A percentile compares a stretch with the other conserved stretches of the same genome.
Evolutionary conservation across 345 rosid genomes (phyloP).

Genomic region (Anacardium occidentale): DNA sequence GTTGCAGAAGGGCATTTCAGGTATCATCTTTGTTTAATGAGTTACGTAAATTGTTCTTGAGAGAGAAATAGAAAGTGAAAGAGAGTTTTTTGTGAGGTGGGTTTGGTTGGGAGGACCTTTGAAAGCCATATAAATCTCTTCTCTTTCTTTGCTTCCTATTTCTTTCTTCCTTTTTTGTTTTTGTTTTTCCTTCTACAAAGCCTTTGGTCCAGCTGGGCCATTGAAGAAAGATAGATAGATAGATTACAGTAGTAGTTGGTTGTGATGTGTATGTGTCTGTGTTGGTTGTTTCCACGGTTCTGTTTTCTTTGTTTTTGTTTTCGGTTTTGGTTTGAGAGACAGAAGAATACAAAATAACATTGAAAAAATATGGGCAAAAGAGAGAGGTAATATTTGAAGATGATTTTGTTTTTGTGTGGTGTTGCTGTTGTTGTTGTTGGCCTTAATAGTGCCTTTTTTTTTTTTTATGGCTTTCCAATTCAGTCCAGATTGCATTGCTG

Average conservation of each 20-base stretch:
- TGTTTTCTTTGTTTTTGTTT: conserved; percentile 14
- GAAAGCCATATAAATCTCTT: conserved; percentile 22
- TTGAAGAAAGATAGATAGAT: conserved; percentile 36
- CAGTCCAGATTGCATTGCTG: neutral
- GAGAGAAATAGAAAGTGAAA: no score
- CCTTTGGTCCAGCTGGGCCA: conserved; percentile 69
- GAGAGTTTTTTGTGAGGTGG: conserved; percentile 12
- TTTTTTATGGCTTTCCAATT: conserved; percentile 23
- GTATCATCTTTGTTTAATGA: conserved; percentile 23
- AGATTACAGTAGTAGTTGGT: conserved; percentile 9
- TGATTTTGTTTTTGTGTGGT: conserved; percentile 30
- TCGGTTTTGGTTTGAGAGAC: neutral
- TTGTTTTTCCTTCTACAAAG: conserved; percentile 19
- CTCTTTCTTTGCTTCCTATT: conserved; percentile 14
- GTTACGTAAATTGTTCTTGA: neutral
- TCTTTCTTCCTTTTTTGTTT: conserved; percentile 12
- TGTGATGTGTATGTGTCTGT: conserved; percentile 31
- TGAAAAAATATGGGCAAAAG: neutral
- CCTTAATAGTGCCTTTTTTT: conserved; percentile 20
- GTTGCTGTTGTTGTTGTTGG: conserved; percentile 12
- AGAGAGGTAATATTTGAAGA: conserved; percentile 21
- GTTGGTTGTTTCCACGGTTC: conserved; percentile 33
- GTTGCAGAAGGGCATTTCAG: conserved; percentile 79
- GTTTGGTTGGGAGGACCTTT: conserved; percentile 50
- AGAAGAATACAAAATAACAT: neutral